Conservation (phyloP, 1,284 basidiomycete genomes). For the Rhodotorula sp. region DNA sequence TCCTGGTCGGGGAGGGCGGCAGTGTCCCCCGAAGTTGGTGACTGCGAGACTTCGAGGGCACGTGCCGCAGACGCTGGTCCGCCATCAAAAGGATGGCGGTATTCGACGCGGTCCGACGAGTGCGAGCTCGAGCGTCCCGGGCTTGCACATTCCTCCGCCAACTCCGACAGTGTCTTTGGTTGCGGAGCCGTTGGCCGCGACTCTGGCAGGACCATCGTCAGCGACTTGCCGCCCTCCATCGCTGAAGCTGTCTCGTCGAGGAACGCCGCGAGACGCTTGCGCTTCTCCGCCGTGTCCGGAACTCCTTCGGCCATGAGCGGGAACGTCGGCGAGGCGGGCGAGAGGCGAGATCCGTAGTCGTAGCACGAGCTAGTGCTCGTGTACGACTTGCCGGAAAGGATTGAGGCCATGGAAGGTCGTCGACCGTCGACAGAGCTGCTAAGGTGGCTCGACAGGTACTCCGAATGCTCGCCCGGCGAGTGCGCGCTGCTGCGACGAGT, state of each 20-base stretch:
- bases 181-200: slow-evolving; percentile 9
- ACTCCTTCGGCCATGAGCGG: slow-evolving; percentile 3
- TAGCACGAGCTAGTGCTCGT: not conserved
- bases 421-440: not conserved
- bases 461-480: slow-evolving; percentile 7
- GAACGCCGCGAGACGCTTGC: slow-evolving; percentile 30
- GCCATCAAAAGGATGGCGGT: slow-evolving; percentile 7
- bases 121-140: not conserved
- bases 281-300: slow-evolving; percentile 17
- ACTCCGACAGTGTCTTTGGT: slow-evolving; percentile 16
- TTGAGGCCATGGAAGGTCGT: slow-evolving; percentile 13
- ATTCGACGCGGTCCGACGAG: not conserved
- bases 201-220: slow-evolving; percentile 37
- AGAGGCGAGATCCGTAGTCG: not conserved
- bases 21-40: not conserved
- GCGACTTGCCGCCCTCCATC: slow-evolving; percentile 40
- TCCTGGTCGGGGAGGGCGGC: not conserved
- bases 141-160: slow-evolving; percentile 7
- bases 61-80: too few species aligned
- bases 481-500: slow-evolving; percentile 2
- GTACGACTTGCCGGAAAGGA: slow-evolving; percentile 9
- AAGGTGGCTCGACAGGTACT: slow-evolving; percentile 3
- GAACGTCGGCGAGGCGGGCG: slow-evolving; percentile 6
- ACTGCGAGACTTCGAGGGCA: not conserved
- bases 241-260: slow-evolving; percentile 36